Evolutionary conservation across 108 stramenopile species (phyloP).

Genomic region (Cyclotella atomus): DNA sequence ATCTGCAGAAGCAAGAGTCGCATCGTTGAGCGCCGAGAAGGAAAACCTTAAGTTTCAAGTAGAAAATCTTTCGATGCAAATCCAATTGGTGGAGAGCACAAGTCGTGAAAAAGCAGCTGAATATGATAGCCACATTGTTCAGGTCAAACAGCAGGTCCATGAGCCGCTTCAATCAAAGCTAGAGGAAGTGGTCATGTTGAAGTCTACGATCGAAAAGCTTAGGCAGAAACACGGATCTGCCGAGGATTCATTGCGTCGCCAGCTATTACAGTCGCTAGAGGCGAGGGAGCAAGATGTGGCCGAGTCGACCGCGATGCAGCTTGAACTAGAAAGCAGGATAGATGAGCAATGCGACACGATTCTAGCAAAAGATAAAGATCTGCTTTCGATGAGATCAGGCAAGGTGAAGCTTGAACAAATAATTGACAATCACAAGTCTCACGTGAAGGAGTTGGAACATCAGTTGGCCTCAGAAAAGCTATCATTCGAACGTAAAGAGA

Average conservation of each 20-base stretch:
- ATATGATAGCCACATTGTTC: neutral
- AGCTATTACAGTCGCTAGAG: slow-evolving; percentile 1
- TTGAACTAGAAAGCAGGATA: neutral
- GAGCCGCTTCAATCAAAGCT: neutral
- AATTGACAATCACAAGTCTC: neutral
- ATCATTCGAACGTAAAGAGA: neutral
- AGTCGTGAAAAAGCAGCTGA: neutral
- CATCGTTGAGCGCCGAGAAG: neutral
- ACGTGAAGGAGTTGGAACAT: neutral
- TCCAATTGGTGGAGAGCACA: neutral
- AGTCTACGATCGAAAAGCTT: neutral
- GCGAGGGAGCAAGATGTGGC: neutral
- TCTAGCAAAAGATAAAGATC: neutral
- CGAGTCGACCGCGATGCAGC: neutral
- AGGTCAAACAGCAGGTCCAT: neutral
- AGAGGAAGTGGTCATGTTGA: neutral
- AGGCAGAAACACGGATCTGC: neutral
- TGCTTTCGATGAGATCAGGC: neutral
- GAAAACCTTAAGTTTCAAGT: neutral
- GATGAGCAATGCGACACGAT: neutral
- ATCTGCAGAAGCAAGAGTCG: neutral
- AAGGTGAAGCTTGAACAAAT: slow-evolving; percentile 1
- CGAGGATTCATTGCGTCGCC: neutral
- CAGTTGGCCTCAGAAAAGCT: neutral
- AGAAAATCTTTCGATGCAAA: neutral